Base-by-base conservation (phyloP, 768 basidiomycete genomes). In the Clavaria fumosa region DNA sequence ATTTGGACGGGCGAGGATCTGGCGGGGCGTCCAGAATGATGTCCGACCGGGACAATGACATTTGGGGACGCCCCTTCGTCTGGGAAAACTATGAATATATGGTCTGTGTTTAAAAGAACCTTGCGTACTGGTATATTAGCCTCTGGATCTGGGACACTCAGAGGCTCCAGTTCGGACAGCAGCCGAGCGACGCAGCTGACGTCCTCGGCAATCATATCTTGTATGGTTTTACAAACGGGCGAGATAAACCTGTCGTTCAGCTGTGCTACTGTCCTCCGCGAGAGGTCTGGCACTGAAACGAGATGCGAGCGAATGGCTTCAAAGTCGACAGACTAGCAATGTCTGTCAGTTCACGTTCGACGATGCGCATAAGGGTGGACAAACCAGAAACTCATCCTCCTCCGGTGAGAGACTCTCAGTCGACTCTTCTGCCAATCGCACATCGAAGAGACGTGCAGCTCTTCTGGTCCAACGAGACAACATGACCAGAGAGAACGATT, bases 171-270 rank as follows among this genome's bases (percentile, higher is more conserved):
- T 15, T 63, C 62, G 17, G 57, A 59, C 34, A 69, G 51, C 7
- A 70, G 39, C 39, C 55, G 56, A 9, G 62, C 54, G n/a, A 69
- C 56, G 40, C 53, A 53, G 24, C 66, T 55, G 12, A 68, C 40
- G 35, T 70, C 67, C 24, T 59, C 44, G 35, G 48, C 45, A 3
- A 67, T 38, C 18, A 58, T 54, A 24, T 43, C 53, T 31, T 55
- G 55, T 18, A 70, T 23, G 33, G 48, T 50, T 23, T 43, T 48
- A 48, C 54, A 69, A 15, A 59, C 44, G 6, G 63, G 61, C 5
- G 45, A 35, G 23, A 62, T 42, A 21, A 53, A 47, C 23, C 48
- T 49, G 18, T 47, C 48, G 44, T 53, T 64, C 15, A 56, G 43
- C 18, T 43, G 43, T 12, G 51, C 48, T 2, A 59, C 43, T 12